Conservation (phyloP, 2,329 filamentous ascomycete genomes). For the Herpotrichia juniperi region DNA sequence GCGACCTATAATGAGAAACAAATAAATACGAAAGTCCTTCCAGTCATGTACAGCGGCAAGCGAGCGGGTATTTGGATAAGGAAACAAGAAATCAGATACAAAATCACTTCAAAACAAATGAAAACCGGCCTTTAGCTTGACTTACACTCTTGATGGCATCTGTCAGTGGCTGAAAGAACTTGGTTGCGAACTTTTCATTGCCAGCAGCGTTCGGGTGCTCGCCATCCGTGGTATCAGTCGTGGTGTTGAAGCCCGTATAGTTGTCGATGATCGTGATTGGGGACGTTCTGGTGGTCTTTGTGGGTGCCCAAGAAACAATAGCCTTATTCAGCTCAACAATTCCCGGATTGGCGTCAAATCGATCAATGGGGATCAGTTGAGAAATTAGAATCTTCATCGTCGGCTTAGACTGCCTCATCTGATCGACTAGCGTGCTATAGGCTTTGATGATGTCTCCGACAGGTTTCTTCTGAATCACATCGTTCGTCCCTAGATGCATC, state of each 20-base stretch:
- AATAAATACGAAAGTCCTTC: background rate
- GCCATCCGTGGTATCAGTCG: conserved; percentile 39
- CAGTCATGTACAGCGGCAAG: background rate
- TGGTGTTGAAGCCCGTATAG: conserved; percentile 31
- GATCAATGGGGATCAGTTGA: conserved; percentile 34
- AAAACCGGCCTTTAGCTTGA: background rate
- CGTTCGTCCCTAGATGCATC: conserved; percentile 56
- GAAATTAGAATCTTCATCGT: conserved; percentile 47
- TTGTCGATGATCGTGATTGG: conserved; percentile 39
- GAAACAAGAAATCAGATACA: background rate
- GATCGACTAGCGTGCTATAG: conserved; percentile 46
- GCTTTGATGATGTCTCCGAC: conserved; percentile 43
- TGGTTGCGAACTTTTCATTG: conserved; percentile 35
- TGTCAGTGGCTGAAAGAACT: conserved; percentile 29
- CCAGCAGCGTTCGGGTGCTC: conserved; percentile 41
- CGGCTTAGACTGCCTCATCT: conserved; percentile 51
- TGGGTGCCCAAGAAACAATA: conserved; percentile 22
- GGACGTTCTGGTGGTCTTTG: conserved; percentile 23
- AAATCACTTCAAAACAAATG: background rate
- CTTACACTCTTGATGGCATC: conserved; percentile 22
- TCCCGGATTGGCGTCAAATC: conserved; percentile 15
- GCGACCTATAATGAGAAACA: background rate
- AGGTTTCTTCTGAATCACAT: conserved; percentile 43
- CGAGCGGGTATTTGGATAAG: background rate
- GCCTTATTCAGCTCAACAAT: conserved; percentile 26